phyloP scores from a whole-genome alignment of 345 rosid species.

The Populus pruinosa region DNA sequence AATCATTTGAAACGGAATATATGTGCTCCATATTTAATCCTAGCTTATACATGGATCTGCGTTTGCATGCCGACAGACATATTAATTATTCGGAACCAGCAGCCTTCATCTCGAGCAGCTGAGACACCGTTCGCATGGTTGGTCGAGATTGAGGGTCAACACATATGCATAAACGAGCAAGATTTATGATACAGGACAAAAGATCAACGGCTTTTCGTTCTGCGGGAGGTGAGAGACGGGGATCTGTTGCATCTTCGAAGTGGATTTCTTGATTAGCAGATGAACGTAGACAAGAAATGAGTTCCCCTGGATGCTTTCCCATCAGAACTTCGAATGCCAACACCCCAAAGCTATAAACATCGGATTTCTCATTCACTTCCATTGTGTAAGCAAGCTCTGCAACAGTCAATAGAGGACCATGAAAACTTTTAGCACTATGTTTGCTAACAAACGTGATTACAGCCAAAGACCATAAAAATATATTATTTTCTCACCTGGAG shows the following conservation, averaged over 20 bases:
- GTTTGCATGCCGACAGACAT: too few species aligned
- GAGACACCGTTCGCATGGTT: slow-evolving; percentile 15
- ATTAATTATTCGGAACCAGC: background rate
- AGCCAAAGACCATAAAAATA: background rate
- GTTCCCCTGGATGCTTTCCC: slow-evolving; percentile 19
- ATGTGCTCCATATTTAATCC: too few species aligned
- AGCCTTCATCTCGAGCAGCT: background rate
- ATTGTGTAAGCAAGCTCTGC: slow-evolving; percentile 15
- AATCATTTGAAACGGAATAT: too few species aligned
- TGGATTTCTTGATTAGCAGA: background rate
- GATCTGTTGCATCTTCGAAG: slow-evolving; percentile 15
- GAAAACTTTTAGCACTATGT: too few species aligned
- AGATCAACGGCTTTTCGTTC: slow-evolving; percentile 1
- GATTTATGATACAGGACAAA: background rate
- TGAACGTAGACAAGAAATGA: background rate
- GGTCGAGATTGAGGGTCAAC: slow-evolving; percentile 20
- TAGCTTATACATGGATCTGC: too few species aligned
- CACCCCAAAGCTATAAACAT: slow-evolving; percentile 11
- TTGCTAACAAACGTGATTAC: too few species aligned
- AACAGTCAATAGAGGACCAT: background rate
- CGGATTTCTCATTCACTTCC: slow-evolving; percentile 6
- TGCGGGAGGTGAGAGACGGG: background rate
- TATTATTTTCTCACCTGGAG: background rate
- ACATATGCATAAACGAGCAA: slow-evolving; percentile 8
- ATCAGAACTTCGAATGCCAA: slow-evolving; percentile 9